Percentiles rank a stretch among this genome's conserved stretches.
Conservation (phyloP, 1,284 basidiomycete genomes). For the Thecaphora frezii region DNA sequence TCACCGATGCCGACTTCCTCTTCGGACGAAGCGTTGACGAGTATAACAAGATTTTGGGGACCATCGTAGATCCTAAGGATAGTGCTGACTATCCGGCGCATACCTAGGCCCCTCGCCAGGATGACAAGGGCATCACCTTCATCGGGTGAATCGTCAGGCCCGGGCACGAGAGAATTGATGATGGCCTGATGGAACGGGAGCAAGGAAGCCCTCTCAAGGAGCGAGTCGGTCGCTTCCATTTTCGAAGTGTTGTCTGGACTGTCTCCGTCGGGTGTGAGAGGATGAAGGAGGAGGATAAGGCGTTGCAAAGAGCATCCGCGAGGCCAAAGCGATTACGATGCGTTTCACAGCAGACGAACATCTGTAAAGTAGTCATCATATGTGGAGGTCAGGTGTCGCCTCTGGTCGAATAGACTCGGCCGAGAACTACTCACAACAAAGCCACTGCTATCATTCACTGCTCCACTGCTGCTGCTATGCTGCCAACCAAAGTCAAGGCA, state of each 20-base stretch:
- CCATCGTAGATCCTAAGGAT: slow-evolving; percentile 78
- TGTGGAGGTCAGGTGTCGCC: too few species aligned
- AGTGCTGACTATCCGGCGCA: slow-evolving; percentile 49
- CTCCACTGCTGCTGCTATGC: too few species aligned
- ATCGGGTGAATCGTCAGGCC: slow-evolving; percentile 39
- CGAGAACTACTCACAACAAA: too few species aligned
- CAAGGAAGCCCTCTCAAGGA: slow-evolving; percentile 26
- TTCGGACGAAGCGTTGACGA: slow-evolving; percentile 79
- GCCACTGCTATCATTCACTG: too few species aligned
- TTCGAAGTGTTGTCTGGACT: neutral
- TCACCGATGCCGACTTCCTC: slow-evolving; percentile 90
- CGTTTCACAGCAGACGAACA: too few species aligned
- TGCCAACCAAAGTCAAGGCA: too few species aligned
- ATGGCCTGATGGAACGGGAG: slow-evolving; percentile 54
- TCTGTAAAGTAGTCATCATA: too few species aligned
- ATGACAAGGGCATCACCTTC: slow-evolving; percentile 63
- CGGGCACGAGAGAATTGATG: slow-evolving; percentile 46
- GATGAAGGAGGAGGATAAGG: too few species aligned
- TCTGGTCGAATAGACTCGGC: too few species aligned
- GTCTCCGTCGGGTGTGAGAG: too few species aligned
- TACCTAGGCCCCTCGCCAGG: slow-evolving; percentile 49
- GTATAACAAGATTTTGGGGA: slow-evolving; percentile 77
- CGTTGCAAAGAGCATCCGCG: too few species aligned
- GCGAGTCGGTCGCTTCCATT: neutral
- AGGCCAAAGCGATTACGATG: too few species aligned